Conservation (phyloP, 176 grass and related monocot species). For the Panicum miliaceum region DNA sequence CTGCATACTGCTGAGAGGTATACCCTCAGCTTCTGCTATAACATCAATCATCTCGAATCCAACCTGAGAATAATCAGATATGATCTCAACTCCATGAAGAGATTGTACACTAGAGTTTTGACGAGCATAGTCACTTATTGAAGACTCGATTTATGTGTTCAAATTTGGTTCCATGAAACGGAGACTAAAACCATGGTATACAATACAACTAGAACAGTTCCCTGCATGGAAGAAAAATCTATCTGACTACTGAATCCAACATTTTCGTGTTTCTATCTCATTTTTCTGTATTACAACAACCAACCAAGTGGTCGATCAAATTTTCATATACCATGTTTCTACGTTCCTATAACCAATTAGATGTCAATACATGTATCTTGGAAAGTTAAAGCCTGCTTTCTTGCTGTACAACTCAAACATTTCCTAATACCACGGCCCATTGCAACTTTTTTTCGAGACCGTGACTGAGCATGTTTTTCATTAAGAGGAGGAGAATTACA, state of each 20-base stretch:
- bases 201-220: background rate
- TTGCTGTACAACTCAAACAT: background rate
- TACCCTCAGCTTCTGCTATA: conserved; percentile 93
- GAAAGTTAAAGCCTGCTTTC: background rate
- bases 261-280: background rate
- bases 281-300: background rate
- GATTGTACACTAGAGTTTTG: background rate
- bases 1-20: conserved; percentile 87
- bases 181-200: background rate
- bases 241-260: background rate
- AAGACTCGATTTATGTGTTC: background rate
- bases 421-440: conserved; percentile 3
- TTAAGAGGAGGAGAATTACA: no score
- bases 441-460: no score
- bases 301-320: background rate
- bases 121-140: background rate
- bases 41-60: conserved; percentile 98
- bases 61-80: conserved; percentile 57
- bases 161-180: background rate
- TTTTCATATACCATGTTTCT: background rate
- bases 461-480: no score
- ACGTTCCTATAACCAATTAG: background rate
- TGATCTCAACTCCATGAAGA: conserved; percentile 18
- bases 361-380: background rate
- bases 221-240: background rate